Base-by-base conservation (phyloP, 768 basidiomycete genomes). In the Agrocybe pediades region DNA sequence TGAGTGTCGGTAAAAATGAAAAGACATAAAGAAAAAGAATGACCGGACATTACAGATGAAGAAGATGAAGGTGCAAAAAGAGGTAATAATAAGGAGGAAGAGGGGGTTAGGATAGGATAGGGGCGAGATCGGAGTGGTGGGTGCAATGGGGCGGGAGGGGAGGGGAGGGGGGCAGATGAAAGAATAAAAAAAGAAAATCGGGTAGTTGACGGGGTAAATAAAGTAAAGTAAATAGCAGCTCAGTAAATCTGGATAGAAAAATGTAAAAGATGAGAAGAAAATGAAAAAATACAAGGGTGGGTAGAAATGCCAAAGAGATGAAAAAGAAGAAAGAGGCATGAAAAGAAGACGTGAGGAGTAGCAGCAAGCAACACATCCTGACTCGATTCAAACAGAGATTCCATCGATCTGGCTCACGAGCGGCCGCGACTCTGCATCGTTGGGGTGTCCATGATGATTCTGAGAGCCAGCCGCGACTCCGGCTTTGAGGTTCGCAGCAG, bases 401-500 rank as follows among this genome's bases (percentile, higher is more conserved):
- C 20, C 30, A 5, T 51, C 45, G 19, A 23, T 44, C 17, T 51
- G 36, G 54, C 51, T 45, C 46, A 43, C 57, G 46, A 61, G 52
- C 23, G 57, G 59, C 21, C 55, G 52, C 25, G 36, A 23, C 42
- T 64, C 63, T 29, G 51, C 21, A 2, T 57, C 57, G 5, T n/a
- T n/a, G n/a, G n/a, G n/a, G 45, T 43, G 20, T 24, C 25, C n/a
- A 29, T 29, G 41, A 36, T 55, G 53, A 8, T 57, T 60, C 66
- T 60, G 54, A 11, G 46, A 46, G 26, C 56, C 41, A n/a, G 53
- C 60, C 16, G n/a, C 6, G 33, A 13, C 33, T 36, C 57, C 64
- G 49, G 63, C 68, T 43, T 66, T 66, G 24, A 66, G 54, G 51
- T 64, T 64, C 41, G 63, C 65, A 15, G 66, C 66, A 23, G 85